Evolutionary conservation across 768 basidiomycete genomes (phyloP).

Genomic region (Auricularia sp.): DNA sequence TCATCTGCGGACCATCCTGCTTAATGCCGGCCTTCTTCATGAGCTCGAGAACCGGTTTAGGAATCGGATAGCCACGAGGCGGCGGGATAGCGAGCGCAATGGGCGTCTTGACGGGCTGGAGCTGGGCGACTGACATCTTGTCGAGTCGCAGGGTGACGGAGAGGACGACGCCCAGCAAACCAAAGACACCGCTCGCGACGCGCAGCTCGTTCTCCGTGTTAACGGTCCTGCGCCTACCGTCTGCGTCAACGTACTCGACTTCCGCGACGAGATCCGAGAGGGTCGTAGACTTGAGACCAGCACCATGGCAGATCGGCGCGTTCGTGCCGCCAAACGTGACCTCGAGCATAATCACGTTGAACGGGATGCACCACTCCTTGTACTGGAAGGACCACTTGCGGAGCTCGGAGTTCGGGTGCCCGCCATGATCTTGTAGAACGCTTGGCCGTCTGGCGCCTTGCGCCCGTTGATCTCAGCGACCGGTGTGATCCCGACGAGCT

Average conservation of each 20-base stretch:
- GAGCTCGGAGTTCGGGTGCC: slow-evolving; percentile 21
- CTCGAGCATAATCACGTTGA: slow-evolving; percentile 22
- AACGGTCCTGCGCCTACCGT: slow-evolving; percentile 13
- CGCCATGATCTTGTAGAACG: slow-evolving; percentile 7
- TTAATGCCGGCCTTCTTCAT: slow-evolving; percentile 11
- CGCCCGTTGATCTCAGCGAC: not conserved
- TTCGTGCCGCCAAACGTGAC: slow-evolving; percentile 20
- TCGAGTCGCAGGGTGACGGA: slow-evolving; percentile 19
- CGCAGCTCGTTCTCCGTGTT: slow-evolving; percentile 15
- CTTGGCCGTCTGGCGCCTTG: not conserved
- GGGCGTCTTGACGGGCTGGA: slow-evolving; percentile 14
- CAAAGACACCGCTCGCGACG: slow-evolving; percentile 19
- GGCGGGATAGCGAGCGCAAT: slow-evolving; percentile 18
- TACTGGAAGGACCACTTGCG: slow-evolving; percentile 16
- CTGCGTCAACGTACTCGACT: slow-evolving; percentile 19
- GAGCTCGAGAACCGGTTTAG: slow-evolving; percentile 11
- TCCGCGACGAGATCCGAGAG: slow-evolving; percentile 18
- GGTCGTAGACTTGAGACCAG: slow-evolving; percentile 15
- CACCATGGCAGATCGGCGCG: slow-evolving; percentile 19
- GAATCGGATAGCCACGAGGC: slow-evolving; percentile 14
- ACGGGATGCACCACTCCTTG: slow-evolving; percentile 14
- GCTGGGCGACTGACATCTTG: slow-evolving; percentile 16
- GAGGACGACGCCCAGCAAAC: slow-evolving; percentile 18
- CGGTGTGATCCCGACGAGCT: not conserved
- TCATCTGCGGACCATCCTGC: slow-evolving; percentile 9